phyloP scores from a whole-genome alignment of 495 filamentous ascomycete genomes.

The Hapsidospora chrysogenum region DNA sequence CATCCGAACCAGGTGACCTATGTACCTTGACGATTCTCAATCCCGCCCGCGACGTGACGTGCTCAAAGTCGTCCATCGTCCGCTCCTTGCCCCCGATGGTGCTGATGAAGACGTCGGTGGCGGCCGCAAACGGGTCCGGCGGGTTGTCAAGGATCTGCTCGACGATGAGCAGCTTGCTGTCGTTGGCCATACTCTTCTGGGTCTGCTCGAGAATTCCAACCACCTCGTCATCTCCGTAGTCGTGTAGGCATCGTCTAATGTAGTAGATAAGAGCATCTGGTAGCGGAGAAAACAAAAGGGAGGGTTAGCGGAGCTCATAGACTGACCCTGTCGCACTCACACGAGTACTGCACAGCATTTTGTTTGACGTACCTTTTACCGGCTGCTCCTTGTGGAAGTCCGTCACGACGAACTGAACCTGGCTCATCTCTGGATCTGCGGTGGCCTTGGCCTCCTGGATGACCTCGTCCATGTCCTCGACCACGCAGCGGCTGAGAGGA shows the following conservation, averaged over 20 bases:
- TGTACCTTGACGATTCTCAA: neutral
- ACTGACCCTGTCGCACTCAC: neutral
- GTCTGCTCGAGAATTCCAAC: slow-evolving; percentile 10
- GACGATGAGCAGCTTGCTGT: slow-evolving; percentile 13
- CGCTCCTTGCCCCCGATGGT: slow-evolving; percentile 8
- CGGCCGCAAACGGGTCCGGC: slow-evolving; percentile 6
- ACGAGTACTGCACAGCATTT: neutral
- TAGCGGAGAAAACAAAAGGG: too few relatives aligned
- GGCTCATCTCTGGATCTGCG: slow-evolving; percentile 7
- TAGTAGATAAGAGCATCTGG: slow-evolving; percentile 16
- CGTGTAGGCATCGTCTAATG: slow-evolving; percentile 16
- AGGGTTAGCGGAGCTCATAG: too few relatives aligned
- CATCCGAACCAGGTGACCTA: too few relatives aligned
- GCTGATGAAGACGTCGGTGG: slow-evolving; percentile 9
- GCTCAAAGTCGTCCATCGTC: slow-evolving; percentile 2
- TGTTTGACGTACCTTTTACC: slow-evolving; percentile 7
- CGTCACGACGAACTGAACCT: slow-evolving; percentile 9
- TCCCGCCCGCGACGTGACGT: slow-evolving; percentile 8
- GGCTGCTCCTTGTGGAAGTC: slow-evolving; percentile 16
- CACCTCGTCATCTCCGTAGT: slow-evolving; percentile 15
- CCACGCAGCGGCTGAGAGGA: slow-evolving; percentile 9
- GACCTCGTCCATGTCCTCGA: slow-evolving; percentile 16
- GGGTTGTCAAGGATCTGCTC: slow-evolving; percentile 13
- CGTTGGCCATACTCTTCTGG: slow-evolving; percentile 7
- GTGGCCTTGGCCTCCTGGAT: slow-evolving; percentile 6